Percentiles rank a stretch among this genome's conserved stretches.
Evolutionary conservation across 2,329 filamentous ascomycete species (phyloP).

Genomic region (Diaporthe sp.): DNA sequence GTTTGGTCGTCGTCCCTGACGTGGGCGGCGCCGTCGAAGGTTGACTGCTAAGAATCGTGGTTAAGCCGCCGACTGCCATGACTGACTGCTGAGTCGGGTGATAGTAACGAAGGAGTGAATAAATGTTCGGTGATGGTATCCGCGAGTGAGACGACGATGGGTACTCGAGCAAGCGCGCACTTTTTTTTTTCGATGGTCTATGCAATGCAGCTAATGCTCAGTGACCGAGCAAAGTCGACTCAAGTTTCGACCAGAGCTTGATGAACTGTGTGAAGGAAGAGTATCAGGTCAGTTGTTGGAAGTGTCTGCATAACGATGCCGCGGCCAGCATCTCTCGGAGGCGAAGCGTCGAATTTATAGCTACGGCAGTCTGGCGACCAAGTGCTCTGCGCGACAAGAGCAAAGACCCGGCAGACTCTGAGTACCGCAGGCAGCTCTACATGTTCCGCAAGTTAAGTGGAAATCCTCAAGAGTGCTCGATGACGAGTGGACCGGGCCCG

Average conservation of each 20-base stretch:
- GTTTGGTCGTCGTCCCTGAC: conserved; percentile 12
- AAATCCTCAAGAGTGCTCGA: background rate
- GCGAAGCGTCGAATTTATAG: conserved; percentile 37
- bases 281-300: background rate
- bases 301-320: background rate
- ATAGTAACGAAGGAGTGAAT: background rate
- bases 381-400: background rate
- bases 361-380: background rate
- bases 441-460: conserved; percentile 26
- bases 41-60: background rate
- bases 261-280: background rate
- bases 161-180: background rate
- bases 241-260: background rate
- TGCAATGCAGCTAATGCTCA: background rate
- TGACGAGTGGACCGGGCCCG: background rate
- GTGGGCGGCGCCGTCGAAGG: background rate
- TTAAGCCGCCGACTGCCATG: conserved; percentile 5
- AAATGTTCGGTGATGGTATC: background rate
- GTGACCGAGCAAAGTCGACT: background rate
- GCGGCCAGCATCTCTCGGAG: background rate
- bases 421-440: conserved; percentile 1
- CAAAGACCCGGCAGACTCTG: background rate
- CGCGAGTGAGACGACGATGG: background rate
- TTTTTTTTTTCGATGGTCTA: background rate
- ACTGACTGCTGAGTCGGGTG: background rate